These are phyloP conservation scores for Xeromyces bisporus DNA, from an alignment of 495 filamentous ascomycete species.

Conservation along the genomic window DNA sequence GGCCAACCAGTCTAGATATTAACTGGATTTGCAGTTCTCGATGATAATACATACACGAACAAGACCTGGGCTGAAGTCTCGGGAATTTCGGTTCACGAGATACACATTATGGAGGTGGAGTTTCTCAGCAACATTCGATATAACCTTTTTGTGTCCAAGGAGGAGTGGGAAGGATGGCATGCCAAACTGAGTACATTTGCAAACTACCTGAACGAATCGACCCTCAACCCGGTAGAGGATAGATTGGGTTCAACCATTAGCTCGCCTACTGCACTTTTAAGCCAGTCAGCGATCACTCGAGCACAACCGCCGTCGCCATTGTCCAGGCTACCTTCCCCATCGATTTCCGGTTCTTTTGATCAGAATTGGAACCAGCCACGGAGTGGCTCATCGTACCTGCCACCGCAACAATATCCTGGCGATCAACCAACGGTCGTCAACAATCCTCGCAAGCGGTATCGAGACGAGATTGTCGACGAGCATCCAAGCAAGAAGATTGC, in stretches of 20 bases:
- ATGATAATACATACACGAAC: slow-evolving; percentile 99
- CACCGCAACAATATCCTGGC: slow-evolving; percentile 9
- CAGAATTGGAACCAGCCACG: slow-evolving; percentile 17
- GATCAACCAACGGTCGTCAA: slow-evolving; percentile 12
- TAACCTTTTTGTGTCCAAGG: slow-evolving; percentile 65
- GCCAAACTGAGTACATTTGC: slow-evolving; percentile 59
- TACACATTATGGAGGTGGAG: slow-evolving; percentile 98
- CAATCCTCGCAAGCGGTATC: slow-evolving; percentile 50
- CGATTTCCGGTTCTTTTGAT: slow-evolving; percentile 16
- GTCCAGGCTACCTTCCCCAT: slow-evolving; percentile 38
- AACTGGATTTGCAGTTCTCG: slow-evolving; percentile 52
- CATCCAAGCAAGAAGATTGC: slow-evolving; percentile 50
- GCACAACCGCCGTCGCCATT: slow-evolving; percentile 20
- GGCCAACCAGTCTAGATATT: too few relatives aligned
- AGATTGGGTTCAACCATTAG: slow-evolving; percentile 8
- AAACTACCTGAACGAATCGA: slow-evolving; percentile 58
- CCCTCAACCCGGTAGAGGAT: slow-evolving; percentile 16
- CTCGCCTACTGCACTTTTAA: slow-evolving; percentile 18
- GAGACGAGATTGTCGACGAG: slow-evolving; percentile 46
- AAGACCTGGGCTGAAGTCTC: slow-evolving; percentile 99
- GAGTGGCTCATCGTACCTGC: slow-evolving; percentile 13
- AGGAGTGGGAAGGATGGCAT: slow-evolving; percentile 78
- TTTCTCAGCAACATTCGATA: slow-evolving; percentile 98
- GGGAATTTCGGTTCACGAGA: slow-evolving; percentile 81
- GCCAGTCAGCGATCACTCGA: slow-evolving; percentile 9